phyloP scores from a whole-genome alignment of 2,329 filamentous ascomycete species.

The Tolypocladium tundrense region DNA sequence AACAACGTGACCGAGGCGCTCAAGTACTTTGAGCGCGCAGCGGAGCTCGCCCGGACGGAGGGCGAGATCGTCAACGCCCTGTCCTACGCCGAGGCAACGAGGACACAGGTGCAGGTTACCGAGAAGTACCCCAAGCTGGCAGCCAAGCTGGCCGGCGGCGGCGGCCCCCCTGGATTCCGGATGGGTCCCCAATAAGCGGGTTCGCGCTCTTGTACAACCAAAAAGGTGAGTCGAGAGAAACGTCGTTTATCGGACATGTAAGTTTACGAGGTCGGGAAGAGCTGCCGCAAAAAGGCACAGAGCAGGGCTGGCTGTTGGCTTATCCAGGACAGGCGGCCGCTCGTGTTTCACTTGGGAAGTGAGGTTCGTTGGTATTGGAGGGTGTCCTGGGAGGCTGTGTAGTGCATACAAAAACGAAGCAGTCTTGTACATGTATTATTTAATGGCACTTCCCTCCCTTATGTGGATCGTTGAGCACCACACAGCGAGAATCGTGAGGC shows the following conservation, averaged over 20 bases:
- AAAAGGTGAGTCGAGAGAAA: not conserved
- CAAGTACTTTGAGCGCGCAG: slow-evolving; percentile 93
- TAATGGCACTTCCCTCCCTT: slow-evolving; percentile 5
- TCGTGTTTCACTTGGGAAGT: not conserved
- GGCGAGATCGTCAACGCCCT: slow-evolving; percentile 93
- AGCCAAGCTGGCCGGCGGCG: slow-evolving; percentile 46
- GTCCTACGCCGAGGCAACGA: slow-evolving; percentile 91
- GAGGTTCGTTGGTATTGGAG: not conserved
- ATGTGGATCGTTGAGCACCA: not conserved
- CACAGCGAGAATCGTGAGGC: not conserved
- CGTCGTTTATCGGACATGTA: not conserved
- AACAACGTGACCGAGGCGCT: slow-evolving; percentile 93
- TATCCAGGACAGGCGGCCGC: not conserved
- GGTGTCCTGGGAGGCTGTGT: not conserved
- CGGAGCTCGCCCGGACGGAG: slow-evolving; percentile 87
- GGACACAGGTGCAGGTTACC: slow-evolving; percentile 88
- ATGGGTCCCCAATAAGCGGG: slow-evolving; percentile 22
- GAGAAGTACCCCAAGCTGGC: slow-evolving; percentile 78
- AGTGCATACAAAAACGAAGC: not conserved
- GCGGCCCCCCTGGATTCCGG: slow-evolving; percentile 22
- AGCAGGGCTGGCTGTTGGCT: not conserved
- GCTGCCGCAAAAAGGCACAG: not conserved
- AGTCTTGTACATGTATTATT: slow-evolving; percentile 7
- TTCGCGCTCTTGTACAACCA: not conserved
- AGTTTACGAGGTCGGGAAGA: not conserved